A percentile compares a stretch with the other conserved stretches of the same genome.
Conservation (phyloP, 2,329 filamentous ascomycete genomes). For the Colletotrichum spinosum region DNA sequence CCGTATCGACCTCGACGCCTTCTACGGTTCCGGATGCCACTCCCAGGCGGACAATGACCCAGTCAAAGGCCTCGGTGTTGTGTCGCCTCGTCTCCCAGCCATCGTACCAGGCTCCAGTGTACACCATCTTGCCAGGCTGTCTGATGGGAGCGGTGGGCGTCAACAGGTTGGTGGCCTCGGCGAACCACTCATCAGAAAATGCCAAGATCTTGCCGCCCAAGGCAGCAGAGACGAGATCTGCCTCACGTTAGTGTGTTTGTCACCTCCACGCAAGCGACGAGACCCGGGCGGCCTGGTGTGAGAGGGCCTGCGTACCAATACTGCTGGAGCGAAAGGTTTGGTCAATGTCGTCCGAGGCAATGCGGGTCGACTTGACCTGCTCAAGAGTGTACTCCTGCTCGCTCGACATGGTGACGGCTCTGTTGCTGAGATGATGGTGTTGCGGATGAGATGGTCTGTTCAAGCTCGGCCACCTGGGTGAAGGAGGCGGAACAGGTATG, state of each 20-base stretch:
- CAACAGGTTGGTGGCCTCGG: slow-evolving; percentile 72
- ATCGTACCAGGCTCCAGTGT: slow-evolving; percentile 77
- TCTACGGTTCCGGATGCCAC: slow-evolving; percentile 78
- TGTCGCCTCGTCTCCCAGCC: slow-evolving; percentile 77
- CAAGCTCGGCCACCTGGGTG: not conserved
- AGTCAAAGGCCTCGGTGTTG: slow-evolving; percentile 74
- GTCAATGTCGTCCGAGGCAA: slow-evolving; percentile 69
- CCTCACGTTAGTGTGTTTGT: slow-evolving; percentile 10
- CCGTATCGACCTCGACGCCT: slow-evolving; percentile 84
- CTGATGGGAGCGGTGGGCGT: slow-evolving; percentile 73
- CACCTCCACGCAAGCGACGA: too few species aligned
- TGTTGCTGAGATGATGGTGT: too few species aligned
- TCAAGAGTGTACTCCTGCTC: slow-evolving; percentile 68
- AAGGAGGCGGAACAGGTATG: slow-evolving; percentile 1
- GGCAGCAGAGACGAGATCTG: slow-evolving; percentile 71
- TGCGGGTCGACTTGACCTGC: slow-evolving; percentile 59
- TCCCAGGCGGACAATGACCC: slow-evolving; percentile 73
- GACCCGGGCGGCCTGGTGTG: not conserved
- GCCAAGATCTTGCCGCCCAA: slow-evolving; percentile 73
- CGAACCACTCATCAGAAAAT: slow-evolving; percentile 77
- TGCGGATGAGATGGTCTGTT: too few species aligned
- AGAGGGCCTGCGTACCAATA: slow-evolving; percentile 63
- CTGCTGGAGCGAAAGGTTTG: slow-evolving; percentile 69
- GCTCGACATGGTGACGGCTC: slow-evolving; percentile 45
- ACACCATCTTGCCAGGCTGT: slow-evolving; percentile 76